Base-by-base conservation (phyloP, 495 filamentous ascomycete genomes). In the Diplogelasinospora grovesii region DNA sequence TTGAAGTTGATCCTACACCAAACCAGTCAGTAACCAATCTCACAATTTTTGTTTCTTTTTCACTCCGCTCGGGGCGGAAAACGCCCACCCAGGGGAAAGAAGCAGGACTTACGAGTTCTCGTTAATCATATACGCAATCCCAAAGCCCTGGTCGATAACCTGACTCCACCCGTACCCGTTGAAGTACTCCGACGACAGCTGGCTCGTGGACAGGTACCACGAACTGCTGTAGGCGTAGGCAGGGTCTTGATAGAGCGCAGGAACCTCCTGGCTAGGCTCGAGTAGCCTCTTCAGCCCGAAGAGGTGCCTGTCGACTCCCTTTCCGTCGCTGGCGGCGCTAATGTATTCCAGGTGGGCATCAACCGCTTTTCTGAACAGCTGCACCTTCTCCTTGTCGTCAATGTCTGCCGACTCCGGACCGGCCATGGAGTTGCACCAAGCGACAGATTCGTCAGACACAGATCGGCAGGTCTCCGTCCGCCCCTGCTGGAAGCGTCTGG, bases 81-180 rank as follows among this genome's bases (percentile, higher is more conserved):
- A 42, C 46, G 35, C 26, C 5, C 13, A 7, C 24, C 14, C 9
- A n/a, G 24, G 13, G 29, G 25, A 29, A 18, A 33, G n/a, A n/a
- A n/a, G n/a, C n/a, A 40, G 48, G 54, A 63, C 69, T 63, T 57
- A 74, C 73, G 66, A 76, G 63, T 93, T 94, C 75, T 99, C 92
- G 57, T 99, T 99, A 55, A 99, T 96, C 93, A 99, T 99, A 54
- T 99, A 99, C 9, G 93, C 93, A 63, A 99, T 94, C 15, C 93
- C 92, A 61, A 86, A 99, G 11, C 92, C 92, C 25, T 82, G 86
- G 59, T 97, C 90, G 42, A 97, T 83, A 14, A 99, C 93, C 75
- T 99, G 90, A 57, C 86, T 93, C 93, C 93, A 99, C 22, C 93
- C 93, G 69, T 99, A 99, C 11, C 93, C 93, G 59, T 99, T 97